Percentiles rank a stretch among this genome's conserved stretches.
These are phyloP conservation scores for Raphanus sativus DNA, from an alignment of 345 rosid species.

Conservation along the genomic window DNA sequence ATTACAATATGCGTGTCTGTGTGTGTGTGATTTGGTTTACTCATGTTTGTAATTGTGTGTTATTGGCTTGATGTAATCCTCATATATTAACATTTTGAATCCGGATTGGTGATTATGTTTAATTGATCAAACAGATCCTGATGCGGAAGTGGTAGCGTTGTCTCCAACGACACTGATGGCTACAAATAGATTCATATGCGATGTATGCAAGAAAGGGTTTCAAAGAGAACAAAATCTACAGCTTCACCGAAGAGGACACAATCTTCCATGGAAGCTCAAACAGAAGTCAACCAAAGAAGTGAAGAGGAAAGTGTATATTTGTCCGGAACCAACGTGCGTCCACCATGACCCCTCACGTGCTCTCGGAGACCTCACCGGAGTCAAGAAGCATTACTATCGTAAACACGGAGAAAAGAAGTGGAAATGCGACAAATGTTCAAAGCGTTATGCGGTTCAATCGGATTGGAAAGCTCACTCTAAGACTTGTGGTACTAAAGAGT, in stretches of 20 bases:
- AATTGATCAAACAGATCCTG: conserved; percentile 58
- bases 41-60: not conserved
- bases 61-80: not conserved
- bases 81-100: conserved; percentile 8
- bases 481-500: conserved; percentile 81
- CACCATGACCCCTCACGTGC: conserved; percentile 86
- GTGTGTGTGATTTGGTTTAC: not conserved
- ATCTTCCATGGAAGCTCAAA: conserved; percentile 83
- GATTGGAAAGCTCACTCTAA: conserved; percentile 94
- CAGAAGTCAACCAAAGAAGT: conserved; percentile 81
- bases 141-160: conserved; percentile 83
- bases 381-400: conserved; percentile 74
- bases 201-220: conserved; percentile 86
- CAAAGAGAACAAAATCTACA: conserved; percentile 86
- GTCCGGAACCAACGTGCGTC: conserved; percentile 85
- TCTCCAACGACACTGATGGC: conserved; percentile 90
- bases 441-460: conserved; percentile 77
- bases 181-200: conserved; percentile 85
- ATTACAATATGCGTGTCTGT: not conserved
- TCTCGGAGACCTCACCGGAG: conserved; percentile 83
- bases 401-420: conserved; percentile 90
- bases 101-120: not conserved
- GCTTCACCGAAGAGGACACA: conserved; percentile 88
- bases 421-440: conserved; percentile 86
- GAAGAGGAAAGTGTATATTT: conserved; percentile 75